Evolutionary conservation across 192 early-diverging fungal genomes (phyloP).

Genomic region (Umbelopsis ramanniana): DNA sequence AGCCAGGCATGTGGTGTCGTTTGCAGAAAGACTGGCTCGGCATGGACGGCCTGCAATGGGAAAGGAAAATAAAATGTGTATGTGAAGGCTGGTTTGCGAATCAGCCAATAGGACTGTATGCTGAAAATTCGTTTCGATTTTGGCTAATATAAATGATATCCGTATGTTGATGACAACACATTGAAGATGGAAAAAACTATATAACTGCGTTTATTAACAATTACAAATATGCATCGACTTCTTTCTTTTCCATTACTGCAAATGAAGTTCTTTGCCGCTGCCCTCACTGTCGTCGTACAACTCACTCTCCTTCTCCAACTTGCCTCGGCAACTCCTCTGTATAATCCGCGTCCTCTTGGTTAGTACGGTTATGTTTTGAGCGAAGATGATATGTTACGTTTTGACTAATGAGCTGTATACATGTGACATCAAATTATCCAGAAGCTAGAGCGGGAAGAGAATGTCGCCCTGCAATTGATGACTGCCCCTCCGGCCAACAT

Average conservation of each 20-base stretch:
- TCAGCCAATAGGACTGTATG: neutral
- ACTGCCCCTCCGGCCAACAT: neutral
- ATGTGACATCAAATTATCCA: neutral
- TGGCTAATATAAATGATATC: constrained; percentile 5
- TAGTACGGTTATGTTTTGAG: neutral
- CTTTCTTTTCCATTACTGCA: neutral
- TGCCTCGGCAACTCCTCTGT: neutral
- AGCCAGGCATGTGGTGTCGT: neutral
- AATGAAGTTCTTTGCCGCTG: constrained; percentile 14
- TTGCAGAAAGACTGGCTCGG: neutral
- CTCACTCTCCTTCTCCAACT: neutral
- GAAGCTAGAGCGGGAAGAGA: neutral
- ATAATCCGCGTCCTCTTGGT: neutral
- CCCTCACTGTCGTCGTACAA: neutral
- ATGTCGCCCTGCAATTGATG: neutral
- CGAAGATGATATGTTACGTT: neutral
- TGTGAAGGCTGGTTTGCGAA: neutral
- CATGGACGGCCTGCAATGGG: neutral
- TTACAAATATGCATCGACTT: neutral
- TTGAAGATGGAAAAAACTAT: neutral
- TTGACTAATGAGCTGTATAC: neutral
- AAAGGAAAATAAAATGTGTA: neutral
- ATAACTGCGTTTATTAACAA: neutral
- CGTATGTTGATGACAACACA: neutral
- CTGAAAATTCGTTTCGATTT: constrained; percentile 6